phyloP scores from a whole-genome alignment of 805 yeast species.

The Kuraishia capsulata region DNA sequence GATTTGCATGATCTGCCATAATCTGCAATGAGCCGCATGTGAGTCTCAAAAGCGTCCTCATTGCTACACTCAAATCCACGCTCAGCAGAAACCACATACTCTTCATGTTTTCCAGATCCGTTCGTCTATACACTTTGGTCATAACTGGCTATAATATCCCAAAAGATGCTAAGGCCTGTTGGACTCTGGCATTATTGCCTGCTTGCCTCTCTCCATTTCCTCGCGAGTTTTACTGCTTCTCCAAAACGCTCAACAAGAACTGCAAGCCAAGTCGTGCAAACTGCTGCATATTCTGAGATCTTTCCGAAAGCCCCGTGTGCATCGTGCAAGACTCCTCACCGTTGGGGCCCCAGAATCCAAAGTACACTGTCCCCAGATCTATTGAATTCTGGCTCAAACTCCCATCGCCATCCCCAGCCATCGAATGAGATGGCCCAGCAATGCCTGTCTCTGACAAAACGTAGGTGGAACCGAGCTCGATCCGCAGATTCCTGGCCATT shows the following conservation, averaged over 20 bases:
- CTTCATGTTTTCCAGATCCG: too few species aligned
- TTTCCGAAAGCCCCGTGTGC: slow-evolving; percentile 37
- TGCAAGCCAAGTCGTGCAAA: slow-evolving; percentile 64
- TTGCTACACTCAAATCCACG: too few species aligned
- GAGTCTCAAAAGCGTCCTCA: too few species aligned
- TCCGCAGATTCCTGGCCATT: slow-evolving; percentile 68
- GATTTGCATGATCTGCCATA: too few species aligned
- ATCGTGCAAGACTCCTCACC: slow-evolving; percentile 39
- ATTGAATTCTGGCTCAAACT: slow-evolving; percentile 19
- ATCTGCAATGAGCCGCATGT: too few species aligned
- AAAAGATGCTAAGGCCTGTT: too few species aligned
- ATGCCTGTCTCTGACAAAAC: slow-evolving; percentile 81
- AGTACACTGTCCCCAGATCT: slow-evolving; percentile 57
- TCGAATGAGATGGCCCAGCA: slow-evolving; percentile 65
- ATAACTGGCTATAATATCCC: too few species aligned
- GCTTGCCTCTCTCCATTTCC: too few species aligned
- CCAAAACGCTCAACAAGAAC: slow-evolving; percentile 37
- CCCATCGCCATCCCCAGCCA: slow-evolving; percentile 14
- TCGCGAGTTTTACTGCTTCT: too few species aligned
- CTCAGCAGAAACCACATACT: too few species aligned
- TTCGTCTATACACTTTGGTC: too few species aligned
- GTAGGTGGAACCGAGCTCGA: slow-evolving; percentile 77
- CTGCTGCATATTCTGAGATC: slow-evolving; percentile 64
- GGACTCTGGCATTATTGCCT: too few species aligned
- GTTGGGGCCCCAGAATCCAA: slow-evolving; percentile 62